phyloP scores from a whole-genome alignment of 345 rosid species.

The Gossypium longicalyx region DNA sequence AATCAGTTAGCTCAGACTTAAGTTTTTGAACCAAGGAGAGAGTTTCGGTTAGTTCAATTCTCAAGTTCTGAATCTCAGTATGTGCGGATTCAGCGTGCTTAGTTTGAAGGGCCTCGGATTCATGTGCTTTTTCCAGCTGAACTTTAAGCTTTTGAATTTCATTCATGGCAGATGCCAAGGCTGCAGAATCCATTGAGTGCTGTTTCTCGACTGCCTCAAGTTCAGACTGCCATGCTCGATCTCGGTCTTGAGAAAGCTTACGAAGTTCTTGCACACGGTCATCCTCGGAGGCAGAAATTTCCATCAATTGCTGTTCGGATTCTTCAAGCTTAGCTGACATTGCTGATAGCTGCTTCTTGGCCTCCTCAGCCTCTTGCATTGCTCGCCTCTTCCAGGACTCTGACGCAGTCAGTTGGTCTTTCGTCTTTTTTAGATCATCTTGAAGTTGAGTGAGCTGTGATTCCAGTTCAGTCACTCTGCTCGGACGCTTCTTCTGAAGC shows the following conservation, averaged over 20 bases:
- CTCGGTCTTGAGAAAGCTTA: constrained; percentile 80
- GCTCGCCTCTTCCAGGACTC: constrained; percentile 71
- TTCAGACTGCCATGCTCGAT: constrained; percentile 93
- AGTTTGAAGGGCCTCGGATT: constrained; percentile 56
- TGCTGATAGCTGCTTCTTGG: constrained; percentile 49
- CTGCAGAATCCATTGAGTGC: constrained; percentile 75
- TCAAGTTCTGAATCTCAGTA: constrained; percentile 53
- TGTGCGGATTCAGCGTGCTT: constrained; percentile 59
- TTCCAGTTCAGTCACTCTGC: constrained; percentile 54
- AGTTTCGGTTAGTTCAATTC: constrained; percentile 67
- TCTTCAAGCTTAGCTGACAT: constrained; percentile 61
- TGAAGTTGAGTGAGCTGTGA: constrained; percentile 68
- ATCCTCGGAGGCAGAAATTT: constrained; percentile 81
- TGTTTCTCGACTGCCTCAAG: constrained; percentile 96
- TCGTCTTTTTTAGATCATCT: constrained; percentile 78
- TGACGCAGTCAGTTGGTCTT: constrained; percentile 62
- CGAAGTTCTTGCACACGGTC: constrained; percentile 78
- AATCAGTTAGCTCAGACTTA: constrained; percentile 51
- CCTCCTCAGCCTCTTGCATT: constrained; percentile 71
- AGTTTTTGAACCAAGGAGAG: constrained; percentile 61
- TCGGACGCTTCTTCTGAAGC: constrained; percentile 55
- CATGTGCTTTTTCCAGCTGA: constrained; percentile 59
- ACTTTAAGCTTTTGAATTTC: constrained; percentile 87
- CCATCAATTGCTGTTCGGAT: constrained; percentile 59
- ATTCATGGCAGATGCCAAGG: constrained; percentile 73